Evolutionary conservation across 2,329 filamentous ascomycete species (phyloP).

Genomic region (Erysiphe pulchra): DNA sequence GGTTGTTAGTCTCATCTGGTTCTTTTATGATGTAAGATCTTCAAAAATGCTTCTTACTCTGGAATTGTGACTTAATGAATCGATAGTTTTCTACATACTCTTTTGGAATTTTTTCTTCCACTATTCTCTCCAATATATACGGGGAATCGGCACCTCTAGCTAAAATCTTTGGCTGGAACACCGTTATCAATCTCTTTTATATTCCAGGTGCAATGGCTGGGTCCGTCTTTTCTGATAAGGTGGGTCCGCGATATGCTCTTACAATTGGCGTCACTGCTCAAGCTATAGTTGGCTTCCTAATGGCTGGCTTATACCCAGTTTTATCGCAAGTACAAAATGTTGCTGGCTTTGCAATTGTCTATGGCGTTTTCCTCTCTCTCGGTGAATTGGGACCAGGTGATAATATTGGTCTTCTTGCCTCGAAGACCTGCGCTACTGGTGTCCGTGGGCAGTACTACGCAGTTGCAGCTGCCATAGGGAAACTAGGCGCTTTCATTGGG

Average conservation of each 20-base stretch:
- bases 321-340: constrained; percentile 43
- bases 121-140: constrained; percentile 43
- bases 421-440: constrained; percentile 69
- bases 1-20: constrained; percentile 54
- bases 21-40: constrained; percentile 42
- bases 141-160: constrained; percentile 36
- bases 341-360: constrained; percentile 53
- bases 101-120: constrained; percentile 63
- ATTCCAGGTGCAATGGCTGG: constrained; percentile 60
- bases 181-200: constrained; percentile 71
- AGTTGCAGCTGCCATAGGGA: constrained; percentile 46
- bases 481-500: constrained; percentile 65
- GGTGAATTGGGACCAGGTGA: constrained; percentile 71
- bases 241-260: constrained; percentile 55
- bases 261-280: constrained; percentile 45
- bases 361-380: constrained; percentile 51
- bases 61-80: constrained; percentile 4
- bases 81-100: constrained; percentile 51
- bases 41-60: neutral
- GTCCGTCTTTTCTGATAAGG: constrained; percentile 48
- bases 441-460: constrained; percentile 61
- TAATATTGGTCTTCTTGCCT: constrained; percentile 70
- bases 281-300: constrained; percentile 61
- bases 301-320: constrained; percentile 52
- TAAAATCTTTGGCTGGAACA: constrained; percentile 68